Base-by-base conservation (phyloP, 306 rosid genomes). In the Sicyos baderoa region DNA sequence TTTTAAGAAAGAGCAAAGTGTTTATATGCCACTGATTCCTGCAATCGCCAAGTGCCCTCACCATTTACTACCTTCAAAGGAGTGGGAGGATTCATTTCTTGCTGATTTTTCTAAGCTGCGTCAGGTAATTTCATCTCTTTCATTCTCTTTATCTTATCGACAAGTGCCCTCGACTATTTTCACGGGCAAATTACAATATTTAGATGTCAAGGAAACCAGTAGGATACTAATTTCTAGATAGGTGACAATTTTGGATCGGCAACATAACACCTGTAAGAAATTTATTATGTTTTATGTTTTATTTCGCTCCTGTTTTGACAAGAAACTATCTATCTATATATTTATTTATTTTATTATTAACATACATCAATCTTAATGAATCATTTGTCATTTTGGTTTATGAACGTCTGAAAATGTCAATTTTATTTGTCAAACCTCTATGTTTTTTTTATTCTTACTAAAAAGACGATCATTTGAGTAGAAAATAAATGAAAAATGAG, bases 1-100 rank as follows among this genome's bases (percentile, higher is more conserved):
- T 77, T 57, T 85, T 49, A 80, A 55, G 73, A 82, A 74, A 81
- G 90, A 89, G 72, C 99, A 84, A 78, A 93, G 96, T 82, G 87
- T 74, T 52, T 93, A 85, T 77, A 85, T 93, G 94, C 99, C 96
- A 59, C 74, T 78, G 76, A 88, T 93, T 82, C 96, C 97, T 72
- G 88, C 81, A 69, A 84, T 93, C 80, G 85, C 90, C 40, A 55
- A 81, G 57, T 93, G 99, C 78, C 90, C 93, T 12, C 83, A 93
- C 56, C 88, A 90, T 69, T 83, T 93, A 66, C 74, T 88, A 77
- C 90, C 99, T 32, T 62, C 67, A 68, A 85, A 88, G 80, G 81
- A 83, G 69, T 90, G 99, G 97, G 99, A 93, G 78, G 95, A 84
- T 76, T 78, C 80, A 42, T 88, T 88, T 82, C 90, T 88, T 76